phyloP scores from a whole-genome alignment of 352 stramenopile species.

The Thraustotheca clavata region DNA sequence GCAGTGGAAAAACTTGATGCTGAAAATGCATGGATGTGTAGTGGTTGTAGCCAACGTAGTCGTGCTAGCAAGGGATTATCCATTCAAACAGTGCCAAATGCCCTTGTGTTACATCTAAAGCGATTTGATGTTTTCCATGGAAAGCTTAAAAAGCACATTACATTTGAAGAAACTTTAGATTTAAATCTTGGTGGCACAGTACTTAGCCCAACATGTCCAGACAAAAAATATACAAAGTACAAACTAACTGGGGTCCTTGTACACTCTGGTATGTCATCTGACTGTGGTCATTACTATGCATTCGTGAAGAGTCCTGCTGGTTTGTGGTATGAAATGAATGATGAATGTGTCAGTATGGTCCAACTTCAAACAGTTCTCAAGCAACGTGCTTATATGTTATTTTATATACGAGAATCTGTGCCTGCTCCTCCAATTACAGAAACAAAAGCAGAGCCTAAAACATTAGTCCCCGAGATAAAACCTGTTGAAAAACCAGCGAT shows the following conservation, averaged over 20 bases:
- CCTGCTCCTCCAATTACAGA: no score
- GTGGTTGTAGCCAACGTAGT: constrained; percentile 62
- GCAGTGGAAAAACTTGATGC: constrained; percentile 74
- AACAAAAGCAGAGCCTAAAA: not conserved
- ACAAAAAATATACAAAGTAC: constrained; percentile 42
- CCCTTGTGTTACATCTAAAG: constrained; percentile 87
- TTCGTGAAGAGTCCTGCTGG: constrained; percentile 82
- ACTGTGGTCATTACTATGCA: constrained; percentile 87
- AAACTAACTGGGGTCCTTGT: constrained; percentile 78
- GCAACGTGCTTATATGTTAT: constrained; percentile 88
- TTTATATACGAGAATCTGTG: constrained; percentile 57
- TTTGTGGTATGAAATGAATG: constrained; percentile 92
- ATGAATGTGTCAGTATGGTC: constrained; percentile 80
- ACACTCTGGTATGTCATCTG: constrained; percentile 78
- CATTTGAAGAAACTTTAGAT: constrained; percentile 61
- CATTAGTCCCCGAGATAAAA: not conserved
- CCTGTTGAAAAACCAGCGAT: not conserved
- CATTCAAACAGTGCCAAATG: constrained; percentile 73
- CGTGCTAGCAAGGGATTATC: constrained; percentile 74
- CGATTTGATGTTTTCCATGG: constrained; percentile 79
- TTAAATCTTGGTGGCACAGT: constrained; percentile 34
- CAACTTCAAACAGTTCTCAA: constrained; percentile 77
- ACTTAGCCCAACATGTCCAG: constrained; percentile 33
- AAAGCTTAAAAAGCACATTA: constrained; percentile 86
- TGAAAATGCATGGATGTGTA: constrained; percentile 82